Conservation (phyloP, 352 stramenopile species). For the Pythium oligandrum region DNA sequence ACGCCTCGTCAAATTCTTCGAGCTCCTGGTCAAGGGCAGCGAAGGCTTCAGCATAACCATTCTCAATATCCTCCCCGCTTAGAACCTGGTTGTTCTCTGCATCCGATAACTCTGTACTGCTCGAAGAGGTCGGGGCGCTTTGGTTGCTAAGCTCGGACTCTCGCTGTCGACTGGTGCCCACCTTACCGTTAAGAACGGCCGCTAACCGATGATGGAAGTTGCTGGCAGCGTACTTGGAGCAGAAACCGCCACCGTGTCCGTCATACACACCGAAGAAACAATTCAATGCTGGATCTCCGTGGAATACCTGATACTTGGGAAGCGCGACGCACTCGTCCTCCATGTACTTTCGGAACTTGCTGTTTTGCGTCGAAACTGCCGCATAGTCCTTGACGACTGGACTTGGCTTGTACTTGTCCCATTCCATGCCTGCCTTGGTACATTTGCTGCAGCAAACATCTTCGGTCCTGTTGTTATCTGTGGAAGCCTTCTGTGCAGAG, state of each 20-base stretch:
- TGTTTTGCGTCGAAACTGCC: slow-evolving; percentile 77
- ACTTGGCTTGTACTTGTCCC: slow-evolving; percentile 32
- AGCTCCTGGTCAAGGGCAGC: slow-evolving; percentile 59
- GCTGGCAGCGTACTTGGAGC: slow-evolving; percentile 70
- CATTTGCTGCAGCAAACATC: slow-evolving; percentile 11
- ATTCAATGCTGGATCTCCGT: slow-evolving; percentile 50
- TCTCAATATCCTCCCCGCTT: slow-evolving; percentile 51
- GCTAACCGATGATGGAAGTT: slow-evolving; percentile 61
- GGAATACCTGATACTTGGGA: slow-evolving; percentile 54
- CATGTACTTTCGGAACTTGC: slow-evolving; percentile 74
- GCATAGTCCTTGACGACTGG: slow-evolving; percentile 61
- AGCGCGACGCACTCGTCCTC: slow-evolving; percentile 82
- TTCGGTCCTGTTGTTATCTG: neutral
- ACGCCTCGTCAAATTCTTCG: slow-evolving; percentile 59
- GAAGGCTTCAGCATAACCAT: slow-evolving; percentile 58
- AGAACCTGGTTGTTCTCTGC: slow-evolving; percentile 37
- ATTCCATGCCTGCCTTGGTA: slow-evolving; percentile 15
- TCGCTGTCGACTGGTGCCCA: slow-evolving; percentile 24
- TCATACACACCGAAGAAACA: slow-evolving; percentile 85
- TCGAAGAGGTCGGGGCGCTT: slow-evolving; percentile 45
- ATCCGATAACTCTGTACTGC: slow-evolving; percentile 29
- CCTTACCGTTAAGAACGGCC: slow-evolving; percentile 34
- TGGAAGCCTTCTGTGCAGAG: neutral
- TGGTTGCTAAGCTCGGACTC: slow-evolving; percentile 34
- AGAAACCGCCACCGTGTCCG: slow-evolving; percentile 75